Conservation (phyloP, 1,284 basidiomycete genomes). For the Leccinum proximum region DNA sequence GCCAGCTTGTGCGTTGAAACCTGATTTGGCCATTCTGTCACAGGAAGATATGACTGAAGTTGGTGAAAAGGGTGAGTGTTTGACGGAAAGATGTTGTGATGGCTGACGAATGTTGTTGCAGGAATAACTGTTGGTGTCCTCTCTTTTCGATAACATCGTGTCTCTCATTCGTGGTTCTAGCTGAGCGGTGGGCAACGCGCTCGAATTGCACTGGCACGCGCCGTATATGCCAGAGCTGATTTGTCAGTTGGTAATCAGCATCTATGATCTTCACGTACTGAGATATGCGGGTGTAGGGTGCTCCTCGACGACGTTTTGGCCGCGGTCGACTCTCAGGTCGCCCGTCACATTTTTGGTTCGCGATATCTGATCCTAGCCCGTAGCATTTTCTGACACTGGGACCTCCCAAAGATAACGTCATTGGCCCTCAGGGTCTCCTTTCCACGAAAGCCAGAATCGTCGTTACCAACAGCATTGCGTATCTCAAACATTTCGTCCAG, state of each 20-base stretch:
- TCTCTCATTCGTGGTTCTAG: constrained; percentile 16
- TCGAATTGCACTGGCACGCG: constrained; percentile 52
- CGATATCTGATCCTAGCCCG: not conserved
- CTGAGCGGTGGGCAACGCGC: constrained; percentile 61
- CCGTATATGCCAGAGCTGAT: constrained; percentile 53
- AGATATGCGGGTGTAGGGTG: constrained; percentile 17
- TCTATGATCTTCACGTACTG: not conserved
- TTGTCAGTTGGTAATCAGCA: constrained; percentile 24
- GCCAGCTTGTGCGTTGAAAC: constrained; percentile 83
- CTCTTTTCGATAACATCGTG: not conserved
- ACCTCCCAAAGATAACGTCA: constrained; percentile 67
- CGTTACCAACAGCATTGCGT: constrained; percentile 90
- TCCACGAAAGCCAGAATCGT: constrained; percentile 87
- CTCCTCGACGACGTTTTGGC: constrained; percentile 40
- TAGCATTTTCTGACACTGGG: not conserved
- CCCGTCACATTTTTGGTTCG: constrained; percentile 58
- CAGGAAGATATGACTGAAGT: constrained; percentile 77
- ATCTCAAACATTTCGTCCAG: constrained; percentile 78
- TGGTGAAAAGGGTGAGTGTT: constrained; percentile 45
- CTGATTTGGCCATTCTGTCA: constrained; percentile 75
- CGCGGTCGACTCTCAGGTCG: constrained; percentile 75
- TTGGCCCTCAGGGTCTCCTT: constrained; percentile 87
- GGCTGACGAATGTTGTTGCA: constrained; percentile 22
- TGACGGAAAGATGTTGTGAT: constrained; percentile 27
- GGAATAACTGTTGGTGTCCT: constrained; percentile 28